Conservation (phyloP, 2,329 filamentous ascomycete species). For the Tolypocladium paradoxum region DNA sequence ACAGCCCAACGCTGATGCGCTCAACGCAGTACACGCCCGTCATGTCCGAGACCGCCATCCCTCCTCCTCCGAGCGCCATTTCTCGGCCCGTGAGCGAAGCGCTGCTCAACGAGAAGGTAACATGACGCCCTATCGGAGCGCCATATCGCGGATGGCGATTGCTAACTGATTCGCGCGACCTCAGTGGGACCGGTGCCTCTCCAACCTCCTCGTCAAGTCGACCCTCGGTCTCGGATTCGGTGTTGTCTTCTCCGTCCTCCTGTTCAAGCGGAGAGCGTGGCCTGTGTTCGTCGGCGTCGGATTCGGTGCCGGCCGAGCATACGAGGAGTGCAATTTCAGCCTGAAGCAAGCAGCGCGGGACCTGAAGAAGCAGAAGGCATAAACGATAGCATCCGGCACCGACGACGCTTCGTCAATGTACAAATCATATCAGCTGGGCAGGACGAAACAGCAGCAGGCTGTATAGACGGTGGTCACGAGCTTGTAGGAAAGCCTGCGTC, state of each 20-base stretch:
- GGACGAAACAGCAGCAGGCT: neutral
- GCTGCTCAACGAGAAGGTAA: conserved; percentile 97
- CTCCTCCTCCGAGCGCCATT: conserved; percentile 50
- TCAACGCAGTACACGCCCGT: conserved; percentile 10
- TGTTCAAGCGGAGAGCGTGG: conserved; percentile 98
- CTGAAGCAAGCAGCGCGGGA: conserved; percentile 51
- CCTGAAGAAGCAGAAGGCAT: conserved; percentile 40
- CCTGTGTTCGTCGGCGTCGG: conserved; percentile 90
- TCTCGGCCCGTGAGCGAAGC: conserved; percentile 91
- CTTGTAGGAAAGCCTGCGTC: conserved; percentile 1
- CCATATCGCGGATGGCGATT: neutral
- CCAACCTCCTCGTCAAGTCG: conserved; percentile 93
- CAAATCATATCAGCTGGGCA: conserved; percentile 9
- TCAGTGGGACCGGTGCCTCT: conserved; percentile 97
- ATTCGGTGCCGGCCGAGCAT: conserved; percentile 91
- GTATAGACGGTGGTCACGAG: conserved; percentile 8
- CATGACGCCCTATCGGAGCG: neutral
- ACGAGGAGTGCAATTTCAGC: conserved; percentile 93
- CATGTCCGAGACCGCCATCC: conserved; percentile 43
- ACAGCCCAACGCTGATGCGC: neutral
- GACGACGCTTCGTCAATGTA: conserved; percentile 11
- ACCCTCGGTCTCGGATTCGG: conserved; percentile 93
- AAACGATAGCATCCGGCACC: conserved; percentile 6
- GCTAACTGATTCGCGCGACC: neutral
- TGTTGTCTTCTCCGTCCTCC: conserved; percentile 93